phyloP scores from a whole-genome alignment of 2,329 filamentous ascomycete genomes.

The Stagonosporopsis vannaccii region DNA sequence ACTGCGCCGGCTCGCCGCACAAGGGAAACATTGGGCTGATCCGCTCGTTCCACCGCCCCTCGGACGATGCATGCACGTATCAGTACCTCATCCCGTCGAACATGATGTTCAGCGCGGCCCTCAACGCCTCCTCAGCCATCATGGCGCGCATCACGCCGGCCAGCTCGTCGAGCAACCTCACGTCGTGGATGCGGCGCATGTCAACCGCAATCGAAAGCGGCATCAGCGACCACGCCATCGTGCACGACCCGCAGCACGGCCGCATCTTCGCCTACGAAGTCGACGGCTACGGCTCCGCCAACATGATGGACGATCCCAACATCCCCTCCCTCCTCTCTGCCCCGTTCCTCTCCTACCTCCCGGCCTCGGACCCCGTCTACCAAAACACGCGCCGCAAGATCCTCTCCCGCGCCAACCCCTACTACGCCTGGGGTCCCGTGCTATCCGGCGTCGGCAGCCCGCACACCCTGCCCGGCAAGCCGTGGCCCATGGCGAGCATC shows the following conservation, averaged over 20 bases:
- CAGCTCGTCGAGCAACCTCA: slow-evolving; percentile 57
- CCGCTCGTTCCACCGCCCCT: slow-evolving; percentile 58
- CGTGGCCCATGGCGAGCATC: slow-evolving; percentile 61
- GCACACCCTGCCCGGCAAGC: slow-evolving; percentile 54
- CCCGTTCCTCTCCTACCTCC: slow-evolving; percentile 66
- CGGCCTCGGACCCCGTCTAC: slow-evolving; percentile 51
- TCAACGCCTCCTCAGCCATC: slow-evolving; percentile 62
- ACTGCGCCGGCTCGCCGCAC: slow-evolving; percentile 59
- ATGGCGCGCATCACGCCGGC: no score
- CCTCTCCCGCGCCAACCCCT: slow-evolving; percentile 55
- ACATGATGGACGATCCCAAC: slow-evolving; percentile 76
- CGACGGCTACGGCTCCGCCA: slow-evolving; percentile 56
- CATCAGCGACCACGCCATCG: slow-evolving; percentile 54
- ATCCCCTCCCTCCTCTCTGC: slow-evolving; percentile 71
- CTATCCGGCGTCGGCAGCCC: slow-evolving; percentile 56
- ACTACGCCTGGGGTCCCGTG: slow-evolving; percentile 56
- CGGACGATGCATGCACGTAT: slow-evolving; percentile 59
- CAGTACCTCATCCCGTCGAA: slow-evolving; percentile 60
- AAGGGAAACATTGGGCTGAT: slow-evolving; percentile 57
- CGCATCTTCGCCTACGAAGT: slow-evolving; percentile 58
- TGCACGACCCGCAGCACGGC: slow-evolving; percentile 44
- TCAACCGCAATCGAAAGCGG: slow-evolving; percentile 53
- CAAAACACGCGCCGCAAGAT: slow-evolving; percentile 54
- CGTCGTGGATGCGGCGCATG: slow-evolving; percentile 64
- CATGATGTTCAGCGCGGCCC: slow-evolving; percentile 76